Evolutionary conservation across 1,139 yeast genomes (phyloP), one percentile per base, ranked within the genome.

Genomic region (Hanseniaspora sp.): DNA sequence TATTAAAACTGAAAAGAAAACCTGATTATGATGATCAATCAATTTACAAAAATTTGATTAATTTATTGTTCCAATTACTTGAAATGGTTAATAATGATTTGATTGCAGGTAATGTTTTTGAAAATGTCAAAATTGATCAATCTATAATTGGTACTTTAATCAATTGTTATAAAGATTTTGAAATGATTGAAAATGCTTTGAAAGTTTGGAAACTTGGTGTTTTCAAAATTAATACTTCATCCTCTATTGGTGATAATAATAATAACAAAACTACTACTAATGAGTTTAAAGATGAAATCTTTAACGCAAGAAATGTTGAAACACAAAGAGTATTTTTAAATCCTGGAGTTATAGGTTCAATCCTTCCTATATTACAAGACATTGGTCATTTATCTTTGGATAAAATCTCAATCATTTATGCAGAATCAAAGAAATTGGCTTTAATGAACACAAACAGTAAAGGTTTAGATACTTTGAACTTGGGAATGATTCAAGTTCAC

Each of bases 261-360:
- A 28, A 53, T 58, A 58, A 62, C 18, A 17, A 35, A n/a, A 34
- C 31, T 61, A 60, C 48, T 61, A 67, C 12, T 59, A 64, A 4
- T 64, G 51, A 48, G 18, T 51, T 51, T 13, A 43, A 51, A n/a
- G 15, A 23, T 3, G 44, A 28, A 5, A 12, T 51, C 5, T 51
- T 51, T 33, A 28, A 38, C 6, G 13, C 38, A 17, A 18, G 41
- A 12, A 28, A 51, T 18, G 15, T 44, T 17, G 53, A 54, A 8
- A 41, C 29, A 5, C 49, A 47, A 39, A 48, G 52, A 39, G 46
- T 54, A 1, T 54, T 43, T 45, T 45, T 54, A 67, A 73, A 73
- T 62, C 85, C 80, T 58, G 72, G 72, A 57, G 84, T 84, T 17
- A 79, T 85, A 59, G 86, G 94, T 34, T 78, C 82, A 9, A 77